Evolutionary conservation across 176 grass and related monocot species (phyloP), one percentile per base, ranked within the genome.

Genomic region (Rhynchospora tenuis): DNA sequence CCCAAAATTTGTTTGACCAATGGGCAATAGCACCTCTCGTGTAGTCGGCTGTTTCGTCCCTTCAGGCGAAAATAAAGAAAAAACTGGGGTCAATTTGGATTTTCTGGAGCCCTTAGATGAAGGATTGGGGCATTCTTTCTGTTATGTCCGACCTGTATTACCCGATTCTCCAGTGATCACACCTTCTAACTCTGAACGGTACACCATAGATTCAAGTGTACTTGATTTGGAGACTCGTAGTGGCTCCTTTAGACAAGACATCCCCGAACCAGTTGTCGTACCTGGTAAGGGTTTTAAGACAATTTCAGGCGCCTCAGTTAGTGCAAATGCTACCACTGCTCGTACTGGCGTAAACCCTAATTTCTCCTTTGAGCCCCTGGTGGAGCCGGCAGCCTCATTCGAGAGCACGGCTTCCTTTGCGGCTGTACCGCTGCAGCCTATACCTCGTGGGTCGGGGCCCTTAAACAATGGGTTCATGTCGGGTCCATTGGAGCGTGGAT

Each of bases 11-110:
- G 61, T 59, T 59, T 64, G 20, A 44, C 71, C 73, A 78, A 97
- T 97, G 94, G 94, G 94, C 57, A 97, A 97, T 82, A 93, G 91
- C 65, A 93, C 94, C 44, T 97, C 91, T 66, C 90, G 94, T 64
- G 94, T 93, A 20, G 93, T 97, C 12, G 91, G 94, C 61, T 97
- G 94, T 86, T 97, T 97, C 50, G 89, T 90, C 19, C 94, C 94
- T 55, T 65, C 88, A n/a, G 62, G 88, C 0, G 80, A 82, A 67
- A 82, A 82, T 13, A 83, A 72, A 44, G 94, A 87, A 46, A 88
- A 97, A 85, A 52, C 83, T 22, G 89, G 87, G 12, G 89, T 90
- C 78, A 79, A 91, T 87, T 83, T 97, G 76, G 89, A 93, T 66
- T 93, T 97, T 83, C 84, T 97, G 16, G 91, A 97, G 67, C 91